phyloP scores from a whole-genome alignment of 768 basidiomycete genomes.

The Boletellus sp. region DNA sequence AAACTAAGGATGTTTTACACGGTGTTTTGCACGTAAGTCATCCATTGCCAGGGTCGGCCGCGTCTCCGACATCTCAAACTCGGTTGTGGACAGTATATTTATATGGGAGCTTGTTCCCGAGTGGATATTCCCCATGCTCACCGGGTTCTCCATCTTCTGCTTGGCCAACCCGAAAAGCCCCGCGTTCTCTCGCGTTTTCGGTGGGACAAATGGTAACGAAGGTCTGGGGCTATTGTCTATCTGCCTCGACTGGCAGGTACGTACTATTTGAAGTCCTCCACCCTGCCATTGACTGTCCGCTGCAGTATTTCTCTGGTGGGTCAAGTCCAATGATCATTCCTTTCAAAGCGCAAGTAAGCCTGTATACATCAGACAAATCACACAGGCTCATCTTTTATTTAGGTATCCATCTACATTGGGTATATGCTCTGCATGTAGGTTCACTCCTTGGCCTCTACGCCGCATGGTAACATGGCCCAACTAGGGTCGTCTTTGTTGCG shows the following conservation, averaged over 20 bases:
- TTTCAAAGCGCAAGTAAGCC: slow-evolving; percentile 42
- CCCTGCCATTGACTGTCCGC: no score
- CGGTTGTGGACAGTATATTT: no score
- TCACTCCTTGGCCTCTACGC: no score
- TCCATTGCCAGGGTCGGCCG: no score
- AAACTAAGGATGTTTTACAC: slow-evolving; percentile 34
- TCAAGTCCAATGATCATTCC: slow-evolving; percentile 51
- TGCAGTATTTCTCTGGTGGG: slow-evolving; percentile 21
- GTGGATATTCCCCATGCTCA: slow-evolving; percentile 53
- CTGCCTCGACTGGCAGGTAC: slow-evolving; percentile 61
- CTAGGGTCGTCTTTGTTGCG: slow-evolving; percentile 32
- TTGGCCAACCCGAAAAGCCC: slow-evolving; percentile 48
- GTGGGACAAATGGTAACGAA: slow-evolving; percentile 61
- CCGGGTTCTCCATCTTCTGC: slow-evolving; percentile 61
- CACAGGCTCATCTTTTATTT: no score
- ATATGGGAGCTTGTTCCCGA: slow-evolving; percentile 26
- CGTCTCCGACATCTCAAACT: no score
- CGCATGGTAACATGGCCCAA: slow-evolving; percentile 2
- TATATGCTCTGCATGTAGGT: slow-evolving; percentile 49
- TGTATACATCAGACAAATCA: no score
- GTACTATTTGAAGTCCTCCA: no score
- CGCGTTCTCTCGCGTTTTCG: slow-evolving; percentile 53
- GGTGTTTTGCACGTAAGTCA: slow-evolving; percentile 27
- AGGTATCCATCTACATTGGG: slow-evolving; percentile 46
- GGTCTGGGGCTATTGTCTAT: slow-evolving; percentile 58